These are phyloP conservation scores for Leccinellum rugosiceps DNA, from an alignment of 768 basidiomycete genomes.

Conservation along the genomic window DNA sequence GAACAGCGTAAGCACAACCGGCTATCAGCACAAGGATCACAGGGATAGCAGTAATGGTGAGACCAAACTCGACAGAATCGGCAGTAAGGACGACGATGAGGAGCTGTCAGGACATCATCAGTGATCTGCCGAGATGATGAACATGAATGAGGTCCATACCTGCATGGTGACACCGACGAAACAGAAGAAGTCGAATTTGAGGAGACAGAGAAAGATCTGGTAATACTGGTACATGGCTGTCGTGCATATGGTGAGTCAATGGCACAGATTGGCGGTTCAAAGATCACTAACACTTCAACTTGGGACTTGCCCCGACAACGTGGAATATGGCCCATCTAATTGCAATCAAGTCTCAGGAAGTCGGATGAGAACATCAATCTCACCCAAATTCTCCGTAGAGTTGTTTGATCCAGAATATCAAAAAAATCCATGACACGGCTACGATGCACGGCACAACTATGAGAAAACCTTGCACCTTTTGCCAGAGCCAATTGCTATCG, in stretches of 20 bases:
- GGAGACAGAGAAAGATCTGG: slow-evolving; percentile 81
- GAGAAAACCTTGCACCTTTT: slow-evolving; percentile 58
- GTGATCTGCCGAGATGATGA: neutral
- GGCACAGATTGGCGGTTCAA: neutral
- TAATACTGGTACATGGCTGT: slow-evolving; percentile 87
- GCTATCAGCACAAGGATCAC: slow-evolving; percentile 67
- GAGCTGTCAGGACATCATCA: slow-evolving; percentile 43
- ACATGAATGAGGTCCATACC: slow-evolving; percentile 36
- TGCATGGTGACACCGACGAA: slow-evolving; percentile 89
- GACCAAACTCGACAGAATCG: slow-evolving; percentile 71
- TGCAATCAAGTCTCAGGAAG: slow-evolving; percentile 1
- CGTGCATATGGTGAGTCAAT: slow-evolving; percentile 4
- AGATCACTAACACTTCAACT: slow-evolving; percentile 65
- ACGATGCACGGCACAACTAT: slow-evolving; percentile 73
- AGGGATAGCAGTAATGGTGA: slow-evolving; percentile 82
- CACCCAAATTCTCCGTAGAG: slow-evolving; percentile 85
- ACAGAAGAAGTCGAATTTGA: slow-evolving; percentile 90
- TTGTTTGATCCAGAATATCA: slow-evolving; percentile 67
- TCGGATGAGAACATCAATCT: slow-evolving; percentile 17
- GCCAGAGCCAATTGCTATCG: slow-evolving; percentile 57
- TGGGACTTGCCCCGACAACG: slow-evolving; percentile 82
- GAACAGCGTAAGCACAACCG: slow-evolving; percentile 66
- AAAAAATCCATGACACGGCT: slow-evolving; percentile 57
- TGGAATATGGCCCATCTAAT: slow-evolving; percentile 88
- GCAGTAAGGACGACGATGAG: slow-evolving; percentile 70